A percentile compares a stretch with the other conserved stretches of the same genome.
These are phyloP conservation scores for Volvox reticuliferus DNA, from an alignment of 139 green algal species.

Conservation along the genomic window DNA sequence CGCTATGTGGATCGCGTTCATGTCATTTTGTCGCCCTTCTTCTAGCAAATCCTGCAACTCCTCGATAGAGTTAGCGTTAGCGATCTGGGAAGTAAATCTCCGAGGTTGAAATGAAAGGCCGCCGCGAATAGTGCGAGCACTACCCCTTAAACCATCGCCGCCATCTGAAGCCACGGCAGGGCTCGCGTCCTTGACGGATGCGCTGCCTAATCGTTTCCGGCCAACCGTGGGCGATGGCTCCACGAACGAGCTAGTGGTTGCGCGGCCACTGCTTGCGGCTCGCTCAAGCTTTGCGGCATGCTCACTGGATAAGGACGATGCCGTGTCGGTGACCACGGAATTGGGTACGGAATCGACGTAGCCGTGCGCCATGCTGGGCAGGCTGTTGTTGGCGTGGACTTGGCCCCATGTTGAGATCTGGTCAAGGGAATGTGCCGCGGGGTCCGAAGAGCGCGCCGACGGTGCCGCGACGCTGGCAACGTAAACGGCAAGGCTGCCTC, in stretches of 20 bases:
- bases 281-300: neutral
- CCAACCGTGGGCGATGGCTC: neutral
- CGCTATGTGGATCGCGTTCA: slow-evolving; percentile 27
- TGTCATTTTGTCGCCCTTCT: neutral
- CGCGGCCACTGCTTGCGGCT: neutral
- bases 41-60: slow-evolving; percentile 28
- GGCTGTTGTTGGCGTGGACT: too few relatives aligned
- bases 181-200: neutral
- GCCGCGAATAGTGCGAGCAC: neutral
- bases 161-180: neutral
- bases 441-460: neutral
- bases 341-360: too few relatives aligned
- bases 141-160: neutral
- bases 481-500: neutral
- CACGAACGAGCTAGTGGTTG: slow-evolving; percentile 14
- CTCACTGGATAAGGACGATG: neutral
- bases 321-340: neutral
- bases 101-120: neutral
- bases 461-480: slow-evolving; percentile 3
- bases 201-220: neutral
- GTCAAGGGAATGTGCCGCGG: neutral
- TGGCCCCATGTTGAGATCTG: too few relatives aligned
- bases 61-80: neutral
- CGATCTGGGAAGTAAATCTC: neutral
- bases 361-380: too few relatives aligned